Evolutionary conservation across 192 early-diverging fungal genomes (phyloP), one percentile per base, ranked within the genome.

Genomic region (Umbelopsis isabellina): DNA sequence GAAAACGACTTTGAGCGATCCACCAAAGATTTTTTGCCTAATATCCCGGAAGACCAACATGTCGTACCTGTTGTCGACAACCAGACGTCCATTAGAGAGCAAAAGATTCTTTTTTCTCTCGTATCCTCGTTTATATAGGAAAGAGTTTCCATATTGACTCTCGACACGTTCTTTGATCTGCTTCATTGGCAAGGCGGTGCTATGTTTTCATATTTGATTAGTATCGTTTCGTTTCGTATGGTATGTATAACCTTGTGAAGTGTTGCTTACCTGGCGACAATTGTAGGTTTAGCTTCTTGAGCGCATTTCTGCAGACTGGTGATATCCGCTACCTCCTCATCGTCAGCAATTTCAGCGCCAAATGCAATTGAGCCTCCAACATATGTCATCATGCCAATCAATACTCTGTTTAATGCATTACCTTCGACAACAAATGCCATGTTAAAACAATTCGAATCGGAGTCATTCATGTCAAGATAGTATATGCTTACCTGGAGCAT

Each of bases 321-420:
- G 11, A 85, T 80, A 73, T 88, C 76, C 44, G 79, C 80, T 3
- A 45, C 48, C 13, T 46, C 67, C 35, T 49, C 47, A 23, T 72
- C 71, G 15, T 58, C 48, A 0, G 49, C 25, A 46, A 51, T 23
- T 67, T 73, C 74, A 37, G 73, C 76, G 51, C 70, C 91, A 79
- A 90, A 89, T 16, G 92, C 94, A 55, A 95, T 89, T 3, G 83
- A 83, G 44, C 80, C 92, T 25, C 92, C 92, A 2, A 65, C 55
- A 23, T 74, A 77, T 66, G 87, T 78, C 27, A 83, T 55, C 27
- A 71, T 41, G 20, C 50, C 41, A 64, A 68, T 45, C 8, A 76
- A 16, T 5, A 75, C 65, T 47, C 75, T 69, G 10, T 75, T 80
- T 21, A 81, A 67, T 6, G 75, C 67, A 53, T 83, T 71, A 18